Evolutionary conservation across 225 moss, liverwort and hornwort species (phyloP).

Genomic region (Bryoerythrophyllum caledonicum): DNA sequence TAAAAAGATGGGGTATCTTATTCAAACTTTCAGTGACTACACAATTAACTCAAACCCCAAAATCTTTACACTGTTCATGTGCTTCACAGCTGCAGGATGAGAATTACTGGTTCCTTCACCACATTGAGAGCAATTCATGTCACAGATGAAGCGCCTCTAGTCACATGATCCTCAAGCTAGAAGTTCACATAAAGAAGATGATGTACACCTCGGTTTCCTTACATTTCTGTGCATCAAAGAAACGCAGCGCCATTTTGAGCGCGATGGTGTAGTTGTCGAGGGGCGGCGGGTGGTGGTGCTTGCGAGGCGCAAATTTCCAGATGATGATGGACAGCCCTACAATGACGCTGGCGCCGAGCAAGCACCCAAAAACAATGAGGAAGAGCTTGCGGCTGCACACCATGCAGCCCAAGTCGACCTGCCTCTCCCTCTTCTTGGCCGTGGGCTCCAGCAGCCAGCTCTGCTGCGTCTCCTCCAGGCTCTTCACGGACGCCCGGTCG

Average conservation of each 20-base stretch:
- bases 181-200: background rate
- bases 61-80: background rate
- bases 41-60: background rate
- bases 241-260: slow-evolving; percentile 63
- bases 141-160: background rate
- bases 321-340: slow-evolving; percentile 73
- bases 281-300: slow-evolving; percentile 52
- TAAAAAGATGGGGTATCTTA: no score
- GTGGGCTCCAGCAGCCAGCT: slow-evolving; percentile 89
- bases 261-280: slow-evolving; percentile 90
- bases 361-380: slow-evolving; percentile 49
- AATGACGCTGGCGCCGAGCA: slow-evolving; percentile 61
- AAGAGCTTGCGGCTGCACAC: slow-evolving; percentile 75
- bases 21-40: no score
- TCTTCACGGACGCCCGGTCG: slow-evolving; percentile 82
- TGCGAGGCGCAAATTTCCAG: slow-evolving; percentile 57
- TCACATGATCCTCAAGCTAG: background rate
- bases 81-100: background rate
- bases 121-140: background rate
- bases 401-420: slow-evolving; percentile 87
- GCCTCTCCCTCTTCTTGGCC: slow-evolving; percentile 70
- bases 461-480: slow-evolving; percentile 91
- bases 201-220: slow-evolving; percentile 14
- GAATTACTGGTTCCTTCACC: background rate
- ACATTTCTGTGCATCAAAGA: slow-evolving; percentile 91